Evolutionary conservation across 108 stramenopile species (phyloP).

Genomic region (Fragilaria radians): DNA sequence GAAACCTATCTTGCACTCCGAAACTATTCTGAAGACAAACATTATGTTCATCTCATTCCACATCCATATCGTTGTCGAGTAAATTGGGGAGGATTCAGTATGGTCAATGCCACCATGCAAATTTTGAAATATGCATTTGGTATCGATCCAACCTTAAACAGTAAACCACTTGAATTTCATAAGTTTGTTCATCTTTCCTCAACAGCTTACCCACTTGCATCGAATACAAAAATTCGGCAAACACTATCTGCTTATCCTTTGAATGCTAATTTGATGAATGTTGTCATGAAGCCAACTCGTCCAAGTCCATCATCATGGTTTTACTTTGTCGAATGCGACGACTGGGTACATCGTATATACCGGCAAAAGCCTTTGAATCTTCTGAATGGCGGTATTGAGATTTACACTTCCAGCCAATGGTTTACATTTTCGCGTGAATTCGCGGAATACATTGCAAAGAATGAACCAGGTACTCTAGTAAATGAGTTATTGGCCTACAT

Average conservation of each 20-base stretch:
- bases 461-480: constrained; percentile 65
- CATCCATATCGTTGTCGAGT: constrained; percentile 72
- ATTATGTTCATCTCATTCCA: constrained; percentile 56
- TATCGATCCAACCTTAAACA: constrained; percentile 19
- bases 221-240: constrained; percentile 83
- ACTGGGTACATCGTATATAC: constrained; percentile 86
- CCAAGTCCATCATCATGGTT: constrained; percentile 72
- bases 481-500: constrained; percentile 70
- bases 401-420: constrained; percentile 92
- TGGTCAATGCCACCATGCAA: constrained; percentile 92
- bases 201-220: constrained; percentile 87
- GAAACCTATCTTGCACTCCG: constrained; percentile 49
- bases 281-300: constrained; percentile 63
- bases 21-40: constrained; percentile 47
- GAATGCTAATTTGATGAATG: constrained; percentile 80
- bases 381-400: constrained; percentile 52
- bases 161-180: constrained; percentile 54
- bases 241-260: constrained; percentile 67
- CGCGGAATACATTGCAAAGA: constrained; percentile 72
- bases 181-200: constrained; percentile 86
- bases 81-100: constrained; percentile 92
- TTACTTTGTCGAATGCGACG: constrained; percentile 96
- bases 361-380: constrained; percentile 55
- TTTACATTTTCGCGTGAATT: constrained; percentile 88
- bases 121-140: constrained; percentile 49